Base-by-base conservation (phyloP, 2,329 filamentous ascomycete species). In the Colletotrichum tofieldiae region DNA sequence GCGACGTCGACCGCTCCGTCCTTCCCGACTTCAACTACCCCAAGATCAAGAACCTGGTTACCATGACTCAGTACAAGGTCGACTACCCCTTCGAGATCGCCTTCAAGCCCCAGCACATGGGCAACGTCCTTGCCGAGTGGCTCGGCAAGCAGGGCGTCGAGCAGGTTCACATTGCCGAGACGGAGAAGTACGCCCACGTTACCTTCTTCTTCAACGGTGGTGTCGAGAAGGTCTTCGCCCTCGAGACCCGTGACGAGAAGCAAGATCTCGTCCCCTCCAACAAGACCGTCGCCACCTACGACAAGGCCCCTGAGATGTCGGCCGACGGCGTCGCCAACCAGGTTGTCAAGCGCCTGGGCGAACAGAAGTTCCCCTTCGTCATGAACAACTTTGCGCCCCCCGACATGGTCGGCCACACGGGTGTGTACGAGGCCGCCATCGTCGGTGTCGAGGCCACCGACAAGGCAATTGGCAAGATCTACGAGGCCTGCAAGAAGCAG, bases 371-470 rank as follows among this genome's bases (percentile, higher is more conserved):
- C 85, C 95, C 96, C 80, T 98, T 99, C 81, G 88, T 99, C 83
- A 99, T 99, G 96, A 98, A 98, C 92, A 99, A 99, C 91, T 98
- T 99, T 84, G 96, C 96, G 52, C 96, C 96, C 52, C 96, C 96
- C 23, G 96, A 99, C 86, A 99, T 99, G 96, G 96, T 99, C 76
- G 96, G 96, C 77, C 96, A 99, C 87, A 99, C 96, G 14, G 96
- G 96, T 81, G 95, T 98, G 73, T 98, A 98, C 85, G 93, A 98
- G 78, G 96, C 96, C 39, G 96, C 96, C 69, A 92, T 99, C 74
- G 81, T 96, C 79, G 96, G 92, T 78, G 93, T 93, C 77, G 88
- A 92, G 76, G 92, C 96, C 76, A 99, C 96, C 16, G 96, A 99
- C 84, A 94, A 93, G 86, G 96, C 94, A 66, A 99, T 99, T 78